These are phyloP conservation scores for Chrysoporthe puriensis DNA, from an alignment of 2,329 filamentous ascomycete genomes.

Conservation along the genomic window DNA sequence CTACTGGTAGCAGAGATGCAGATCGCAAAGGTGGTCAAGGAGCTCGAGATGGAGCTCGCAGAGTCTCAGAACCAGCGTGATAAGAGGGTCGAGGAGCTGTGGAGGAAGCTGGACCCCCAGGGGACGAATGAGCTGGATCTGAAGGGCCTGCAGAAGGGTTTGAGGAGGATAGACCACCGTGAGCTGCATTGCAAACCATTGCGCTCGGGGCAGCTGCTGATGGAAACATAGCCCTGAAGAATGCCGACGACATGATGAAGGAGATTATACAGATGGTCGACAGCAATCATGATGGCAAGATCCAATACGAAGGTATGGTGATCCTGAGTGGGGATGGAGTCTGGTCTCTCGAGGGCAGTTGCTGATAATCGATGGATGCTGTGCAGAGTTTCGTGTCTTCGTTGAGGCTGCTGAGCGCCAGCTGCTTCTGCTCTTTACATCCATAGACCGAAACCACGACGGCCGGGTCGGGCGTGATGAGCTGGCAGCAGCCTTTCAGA, in stretches of 20 bases:
- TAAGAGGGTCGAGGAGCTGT: conserved; percentile 80
- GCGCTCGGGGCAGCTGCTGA: conserved; percentile 18
- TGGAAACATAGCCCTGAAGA: conserved; percentile 67
- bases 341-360: background rate
- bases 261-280: conserved; percentile 84
- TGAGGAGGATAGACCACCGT: conserved; percentile 93
- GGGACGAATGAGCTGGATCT: conserved; percentile 81
- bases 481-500: conserved; percentile 76
- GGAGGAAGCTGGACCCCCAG: conserved; percentile 78
- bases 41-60: conserved; percentile 66
- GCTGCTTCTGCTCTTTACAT: conserved; percentile 78
- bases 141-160: conserved; percentile 79
- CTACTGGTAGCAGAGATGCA: conserved; percentile 42
- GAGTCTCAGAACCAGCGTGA: conserved; percentile 81
- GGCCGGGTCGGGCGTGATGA: conserved; percentile 88
- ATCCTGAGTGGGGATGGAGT: background rate
- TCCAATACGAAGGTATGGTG: conserved; percentile 69
- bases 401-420: conserved; percentile 86
- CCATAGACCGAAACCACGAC: conserved; percentile 84
- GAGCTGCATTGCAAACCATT: conserved; percentile 36
- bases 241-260: conserved; percentile 83
- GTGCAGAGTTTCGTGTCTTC: conserved; percentile 83
- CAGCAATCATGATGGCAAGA: conserved; percentile 81
- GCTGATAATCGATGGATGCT: conserved; percentile 22
- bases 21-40: conserved; percentile 54